Percentiles rank a stretch among this genome's conserved stretches.
Evolutionary conservation across 108 stramenopile genomes (phyloP).

Genomic region (Nitzschia sp.): DNA sequence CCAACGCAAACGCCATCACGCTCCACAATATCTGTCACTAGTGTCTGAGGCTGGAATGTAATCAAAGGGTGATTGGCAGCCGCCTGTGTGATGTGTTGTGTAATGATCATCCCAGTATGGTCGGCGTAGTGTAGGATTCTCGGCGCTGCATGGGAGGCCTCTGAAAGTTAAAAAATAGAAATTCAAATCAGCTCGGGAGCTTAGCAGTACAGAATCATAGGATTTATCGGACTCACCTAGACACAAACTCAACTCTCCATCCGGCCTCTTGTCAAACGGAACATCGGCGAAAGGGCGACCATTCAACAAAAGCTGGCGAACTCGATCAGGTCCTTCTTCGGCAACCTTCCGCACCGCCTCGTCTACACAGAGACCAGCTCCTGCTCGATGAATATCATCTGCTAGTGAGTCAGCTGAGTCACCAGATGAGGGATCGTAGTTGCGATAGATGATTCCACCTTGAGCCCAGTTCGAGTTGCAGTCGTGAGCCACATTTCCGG

Average conservation of each 20-base stretch:
- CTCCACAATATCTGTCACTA: constrained; percentile 87
- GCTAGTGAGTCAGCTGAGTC: constrained; percentile 78
- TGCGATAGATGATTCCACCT: constrained; percentile 94
- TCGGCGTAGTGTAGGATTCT: constrained; percentile 91
- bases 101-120: constrained; percentile 89
- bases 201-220: not conserved
- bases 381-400: constrained; percentile 80
- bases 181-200: not conserved
- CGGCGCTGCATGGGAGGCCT: constrained; percentile 90
- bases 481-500: constrained; percentile 61
- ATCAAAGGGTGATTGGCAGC: constrained; percentile 83
- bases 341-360: constrained; percentile 87
- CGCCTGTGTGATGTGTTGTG: constrained; percentile 79
- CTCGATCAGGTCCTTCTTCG: constrained; percentile 82
- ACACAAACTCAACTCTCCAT: constrained; percentile 47
- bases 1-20: constrained; percentile 50
- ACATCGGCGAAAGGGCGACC: constrained; percentile 63
- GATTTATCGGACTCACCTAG: constrained; percentile 38
- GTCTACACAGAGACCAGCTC: constrained; percentile 85
- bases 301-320: constrained; percentile 76
- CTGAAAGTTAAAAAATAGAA: constrained; percentile 18
- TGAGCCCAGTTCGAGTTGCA: constrained; percentile 98
- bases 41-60: constrained; percentile 66
- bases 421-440: constrained; percentile 49
- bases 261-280: constrained; percentile 77